phyloP scores from a whole-genome alignment of 1,284 basidiomycete species.

The Grifola frondosa region DNA sequence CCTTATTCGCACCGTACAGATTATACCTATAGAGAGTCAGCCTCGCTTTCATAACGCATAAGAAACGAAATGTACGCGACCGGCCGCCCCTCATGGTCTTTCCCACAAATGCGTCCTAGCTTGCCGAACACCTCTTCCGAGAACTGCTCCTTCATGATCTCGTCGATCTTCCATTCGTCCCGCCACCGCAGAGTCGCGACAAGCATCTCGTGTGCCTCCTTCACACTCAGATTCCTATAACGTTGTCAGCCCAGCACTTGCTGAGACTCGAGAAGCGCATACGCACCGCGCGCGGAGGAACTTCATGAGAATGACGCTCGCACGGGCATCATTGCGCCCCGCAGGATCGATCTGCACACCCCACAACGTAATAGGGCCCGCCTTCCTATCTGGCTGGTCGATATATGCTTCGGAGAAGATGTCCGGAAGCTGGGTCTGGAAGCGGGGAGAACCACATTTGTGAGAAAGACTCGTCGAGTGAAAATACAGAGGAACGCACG shows the following conservation, averaged over 20 bases:
- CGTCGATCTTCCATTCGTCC: constrained; percentile 63
- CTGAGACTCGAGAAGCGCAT: neutral
- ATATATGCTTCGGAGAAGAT: constrained; percentile 59
- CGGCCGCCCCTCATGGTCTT: constrained; percentile 66
- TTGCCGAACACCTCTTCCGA: constrained; percentile 63
- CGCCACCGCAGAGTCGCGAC: constrained; percentile 72
- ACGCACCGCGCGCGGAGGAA: constrained; percentile 73
- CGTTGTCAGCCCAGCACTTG: constrained; percentile 1
- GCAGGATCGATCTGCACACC: constrained; percentile 62
- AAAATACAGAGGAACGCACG: constrained; percentile 33
- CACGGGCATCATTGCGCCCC: constrained; percentile 53
- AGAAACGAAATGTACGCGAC: constrained; percentile 48
- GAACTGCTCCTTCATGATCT: constrained; percentile 59
- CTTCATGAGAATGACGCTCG: constrained; percentile 75
- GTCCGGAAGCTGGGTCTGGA: constrained; percentile 53
- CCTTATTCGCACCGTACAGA: constrained; percentile 65
- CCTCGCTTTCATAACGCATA: neutral
- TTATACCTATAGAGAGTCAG: constrained; percentile 54
- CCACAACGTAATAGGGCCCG: constrained; percentile 62
- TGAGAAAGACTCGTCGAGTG: constrained; percentile 1
- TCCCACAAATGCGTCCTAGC: constrained; percentile 63
- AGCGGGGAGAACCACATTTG: neutral
- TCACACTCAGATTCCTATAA: constrained; percentile 58
- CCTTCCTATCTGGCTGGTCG: constrained; percentile 49
- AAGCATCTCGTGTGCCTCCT: constrained; percentile 62